A percentile compares a stretch with the other conserved stretches of the same genome.
Conservation (phyloP, 2,329 filamentous ascomycete species). For the Myriangium duriaei region DNA sequence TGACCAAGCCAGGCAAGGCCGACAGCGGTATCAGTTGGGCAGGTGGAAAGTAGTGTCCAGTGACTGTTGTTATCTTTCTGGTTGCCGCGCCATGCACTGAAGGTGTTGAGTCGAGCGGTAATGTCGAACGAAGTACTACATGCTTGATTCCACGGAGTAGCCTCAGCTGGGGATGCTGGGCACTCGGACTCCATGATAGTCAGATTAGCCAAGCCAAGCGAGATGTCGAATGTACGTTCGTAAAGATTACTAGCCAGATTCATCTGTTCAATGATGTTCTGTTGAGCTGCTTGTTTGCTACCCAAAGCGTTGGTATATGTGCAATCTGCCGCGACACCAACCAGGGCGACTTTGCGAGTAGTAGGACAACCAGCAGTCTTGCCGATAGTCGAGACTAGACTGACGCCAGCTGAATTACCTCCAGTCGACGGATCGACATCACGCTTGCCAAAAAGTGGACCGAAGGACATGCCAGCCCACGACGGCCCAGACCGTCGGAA, state of each 20-base stretch:
- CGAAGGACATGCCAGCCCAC: conserved; percentile 50
- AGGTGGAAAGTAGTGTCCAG: conserved; percentile 80
- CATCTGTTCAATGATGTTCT: conserved; percentile 71
- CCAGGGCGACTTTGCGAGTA: conserved; percentile 79
- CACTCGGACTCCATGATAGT: conserved; percentile 66
- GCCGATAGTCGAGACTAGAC: conserved; percentile 68
- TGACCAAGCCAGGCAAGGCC: conserved; percentile 90
- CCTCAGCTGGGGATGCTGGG: conserved; percentile 51
- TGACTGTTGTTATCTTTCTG: conserved; percentile 73
- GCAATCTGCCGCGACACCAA: conserved; percentile 90
- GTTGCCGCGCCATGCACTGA: conserved; percentile 76
- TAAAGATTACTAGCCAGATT: conserved; percentile 81
- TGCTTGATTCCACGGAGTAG: conserved; percentile 71
- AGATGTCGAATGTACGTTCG: conserved; percentile 88
- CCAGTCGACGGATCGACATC: conserved; percentile 55
- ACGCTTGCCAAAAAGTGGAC: conserved; percentile 56
- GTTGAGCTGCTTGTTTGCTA: conserved; percentile 48
- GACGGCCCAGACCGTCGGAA: conserved; percentile 39
- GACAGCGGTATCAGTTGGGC: conserved; percentile 70
- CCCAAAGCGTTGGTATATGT: conserved; percentile 67
- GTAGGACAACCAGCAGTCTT: conserved; percentile 72
- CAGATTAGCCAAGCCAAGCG: conserved; percentile 76
- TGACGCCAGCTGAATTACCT: conserved; percentile 68
- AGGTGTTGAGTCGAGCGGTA: conserved; percentile 67
- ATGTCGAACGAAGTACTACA: conserved; percentile 55